Evolutionary conservation across 768 basidiomycete species (phyloP).

Genomic region (Mycena indigotica): DNA sequence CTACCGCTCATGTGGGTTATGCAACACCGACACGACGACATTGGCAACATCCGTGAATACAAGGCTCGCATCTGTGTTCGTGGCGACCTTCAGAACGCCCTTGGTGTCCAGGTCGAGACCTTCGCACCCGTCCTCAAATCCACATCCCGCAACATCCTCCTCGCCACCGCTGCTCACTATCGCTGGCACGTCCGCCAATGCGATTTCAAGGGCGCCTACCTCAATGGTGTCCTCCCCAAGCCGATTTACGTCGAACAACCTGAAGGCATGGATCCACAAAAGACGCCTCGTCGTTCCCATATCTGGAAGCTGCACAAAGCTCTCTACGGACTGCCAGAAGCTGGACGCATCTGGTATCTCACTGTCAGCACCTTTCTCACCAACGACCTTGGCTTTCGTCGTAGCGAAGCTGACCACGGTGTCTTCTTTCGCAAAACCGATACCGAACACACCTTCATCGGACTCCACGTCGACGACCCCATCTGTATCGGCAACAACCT

Average conservation of each 20-base stretch:
- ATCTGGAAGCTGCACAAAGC: conserved; percentile 26
- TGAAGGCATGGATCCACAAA: conserved; percentile 20
- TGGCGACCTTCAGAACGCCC: conserved; percentile 39
- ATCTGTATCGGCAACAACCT: background rate
- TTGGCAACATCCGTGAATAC: conserved; percentile 8
- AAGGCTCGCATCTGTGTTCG: conserved; percentile 38
- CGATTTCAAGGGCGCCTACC: conserved; percentile 14
- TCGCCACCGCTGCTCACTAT: conserved; percentile 31
- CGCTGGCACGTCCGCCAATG: conserved; percentile 34
- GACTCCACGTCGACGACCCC: conserved; percentile 4
- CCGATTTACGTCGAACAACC: conserved; percentile 39
- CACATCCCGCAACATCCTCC: conserved; percentile 22
- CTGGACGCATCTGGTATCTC: conserved; percentile 25
- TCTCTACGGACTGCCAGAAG: conserved; percentile 30
- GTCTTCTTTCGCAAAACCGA: conserved; percentile 9
- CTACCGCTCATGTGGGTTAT: conserved; percentile 35
- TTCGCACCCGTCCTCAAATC: conserved; percentile 30
- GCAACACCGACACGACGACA: conserved; percentile 24
- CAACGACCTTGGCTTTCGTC: conserved; percentile 8
- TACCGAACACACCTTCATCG: background rate
- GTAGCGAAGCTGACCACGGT: conserved; percentile 11
- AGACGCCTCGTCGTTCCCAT: conserved; percentile 2
- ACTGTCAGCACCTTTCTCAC: conserved; percentile 3
- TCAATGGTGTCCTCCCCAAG: conserved; percentile 19
- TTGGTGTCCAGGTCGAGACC: conserved; percentile 39